Base-by-base conservation (phyloP, 2,329 filamentous ascomycete genomes). In the Fusarium clavum region DNA sequence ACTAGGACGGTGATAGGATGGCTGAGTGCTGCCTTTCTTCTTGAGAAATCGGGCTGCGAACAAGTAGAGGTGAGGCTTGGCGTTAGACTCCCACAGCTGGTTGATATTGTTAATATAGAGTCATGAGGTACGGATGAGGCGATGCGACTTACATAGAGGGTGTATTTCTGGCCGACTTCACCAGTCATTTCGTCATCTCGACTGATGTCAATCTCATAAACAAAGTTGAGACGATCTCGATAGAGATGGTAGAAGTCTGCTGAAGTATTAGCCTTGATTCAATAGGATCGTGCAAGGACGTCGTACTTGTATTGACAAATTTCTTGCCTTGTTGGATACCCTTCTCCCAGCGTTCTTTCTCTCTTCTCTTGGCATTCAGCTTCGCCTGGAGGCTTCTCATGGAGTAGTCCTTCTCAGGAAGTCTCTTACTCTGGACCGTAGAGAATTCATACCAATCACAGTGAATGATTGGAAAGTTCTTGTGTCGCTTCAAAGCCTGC, bases 41-140 rank as follows among this genome's bases (percentile, higher is more conserved):
- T 82, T 82, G 72, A 81, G 83, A 69, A 81, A 83, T 57, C 87
- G 87, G 48, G 83, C 84, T 10, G 86, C 86, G 47, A 88, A 87
- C 69, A 85, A 86, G 79, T 93, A 94, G 1, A 87, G 84, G 62
- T 81, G 82, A 0, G 90, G 90, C 16, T 80, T 79, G 13, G 84
- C 81, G 64, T 88, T 84, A 8, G 90, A 91, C 77, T 93, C 88
- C 80, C 89, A 92, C 53, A 94, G 83, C 90, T 94, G 67, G 11
- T 8, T 25, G 13, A 7, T 3, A 13, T 2, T 12, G 16, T 72
- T n/a, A 66, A 55, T 51, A 46, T 24, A 8, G 34, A 45, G 6
- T 34, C 8, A 38, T 8, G 8, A 4, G 25, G 27, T 3, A n/a
- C 25, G 27, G 20, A 54, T 57, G 30, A 43, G 13, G 47, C 8